phyloP scores from a whole-genome alignment of 2,329 filamentous ascomycete species.

The Calycina marina region DNA sequence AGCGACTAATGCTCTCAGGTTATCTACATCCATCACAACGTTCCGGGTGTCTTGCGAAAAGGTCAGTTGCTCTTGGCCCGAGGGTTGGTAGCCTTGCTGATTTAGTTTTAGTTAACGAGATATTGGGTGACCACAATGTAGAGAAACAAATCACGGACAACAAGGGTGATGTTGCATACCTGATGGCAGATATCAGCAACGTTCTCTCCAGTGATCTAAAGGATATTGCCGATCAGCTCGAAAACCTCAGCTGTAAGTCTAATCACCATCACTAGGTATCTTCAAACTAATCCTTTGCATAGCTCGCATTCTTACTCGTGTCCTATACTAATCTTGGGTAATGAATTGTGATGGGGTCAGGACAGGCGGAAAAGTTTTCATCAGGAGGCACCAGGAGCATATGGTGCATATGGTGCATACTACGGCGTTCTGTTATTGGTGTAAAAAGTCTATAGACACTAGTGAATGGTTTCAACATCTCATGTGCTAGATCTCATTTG shows the following conservation, averaged over 20 bases:
- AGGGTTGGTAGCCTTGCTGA: constrained; percentile 7
- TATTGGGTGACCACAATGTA: constrained; percentile 89
- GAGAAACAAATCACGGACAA: constrained; percentile 98
- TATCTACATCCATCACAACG: constrained; percentile 93
- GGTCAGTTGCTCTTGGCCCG: constrained; percentile 31
- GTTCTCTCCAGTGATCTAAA: constrained; percentile 72
- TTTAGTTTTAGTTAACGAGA: constrained; percentile 63
- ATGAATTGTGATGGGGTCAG: constrained; percentile 2
- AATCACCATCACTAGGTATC: neutral
- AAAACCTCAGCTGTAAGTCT: constrained; percentile 61
- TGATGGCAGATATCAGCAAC: constrained; percentile 94
- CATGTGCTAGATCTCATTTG: too few species aligned
- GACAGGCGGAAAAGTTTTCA: constrained; percentile 11
- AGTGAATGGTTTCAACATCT: too few species aligned
- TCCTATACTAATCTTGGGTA: constrained; percentile 21
- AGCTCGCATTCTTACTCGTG: constrained; percentile 25
- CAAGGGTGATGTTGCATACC: constrained; percentile 82
- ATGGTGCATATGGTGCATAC: too few species aligned
- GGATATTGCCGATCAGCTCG: constrained; percentile 69
- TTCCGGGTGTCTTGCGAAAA: constrained; percentile 84
- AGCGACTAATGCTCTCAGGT: constrained; percentile 34
- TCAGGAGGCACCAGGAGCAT: constrained; percentile 12
- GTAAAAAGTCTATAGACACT: too few species aligned
- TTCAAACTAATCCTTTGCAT: constrained; percentile 1
- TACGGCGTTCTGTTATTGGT: too few species aligned